A percentile compares a stretch with the other conserved stretches of the same genome.
phyloP scores from a whole-genome alignment of 2,329 filamentous ascomycete genomes.

The Aspergillus vadensis region DNA sequence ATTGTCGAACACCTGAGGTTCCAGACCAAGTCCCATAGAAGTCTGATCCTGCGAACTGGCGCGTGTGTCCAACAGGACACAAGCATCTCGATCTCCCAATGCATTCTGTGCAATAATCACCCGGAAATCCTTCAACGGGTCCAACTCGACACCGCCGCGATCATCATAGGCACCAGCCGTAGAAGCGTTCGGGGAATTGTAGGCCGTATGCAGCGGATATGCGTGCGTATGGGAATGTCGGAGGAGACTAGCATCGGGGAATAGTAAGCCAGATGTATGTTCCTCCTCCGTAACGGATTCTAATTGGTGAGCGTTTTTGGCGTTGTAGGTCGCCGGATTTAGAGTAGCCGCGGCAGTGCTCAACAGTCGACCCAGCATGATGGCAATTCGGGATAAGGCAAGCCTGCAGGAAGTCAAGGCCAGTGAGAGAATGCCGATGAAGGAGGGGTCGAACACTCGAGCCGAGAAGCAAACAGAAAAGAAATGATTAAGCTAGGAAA shows the following conservation, averaged over 20 bases:
- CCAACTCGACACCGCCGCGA: constrained; percentile 49
- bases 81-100: constrained; percentile 50
- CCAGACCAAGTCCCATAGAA: constrained; percentile 39
- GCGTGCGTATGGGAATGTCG: constrained; percentile 44
- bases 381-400: constrained; percentile 20
- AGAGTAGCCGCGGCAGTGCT: constrained; percentile 48
- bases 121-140: constrained; percentile 47
- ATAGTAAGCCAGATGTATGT: constrained; percentile 51
- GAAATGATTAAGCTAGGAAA: background rate
- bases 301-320: constrained; percentile 41
- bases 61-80: constrained; percentile 49
- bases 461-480: constrained; percentile 6
- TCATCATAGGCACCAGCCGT: constrained; percentile 50
- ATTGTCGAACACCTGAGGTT: constrained; percentile 36
- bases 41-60: constrained; percentile 28
- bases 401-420: constrained; percentile 19
- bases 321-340: constrained; percentile 43
- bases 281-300: constrained; percentile 54
- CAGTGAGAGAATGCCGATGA: background rate
- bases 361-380: constrained; percentile 47
- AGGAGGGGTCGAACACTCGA: constrained; percentile 11
- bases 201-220: constrained; percentile 45
- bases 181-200: constrained; percentile 47
- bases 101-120: constrained; percentile 53
- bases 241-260: constrained; percentile 48